Evolutionary conservation across 495 filamentous ascomycete species (phyloP).

Genomic region (Jackrogersella multiformis): DNA sequence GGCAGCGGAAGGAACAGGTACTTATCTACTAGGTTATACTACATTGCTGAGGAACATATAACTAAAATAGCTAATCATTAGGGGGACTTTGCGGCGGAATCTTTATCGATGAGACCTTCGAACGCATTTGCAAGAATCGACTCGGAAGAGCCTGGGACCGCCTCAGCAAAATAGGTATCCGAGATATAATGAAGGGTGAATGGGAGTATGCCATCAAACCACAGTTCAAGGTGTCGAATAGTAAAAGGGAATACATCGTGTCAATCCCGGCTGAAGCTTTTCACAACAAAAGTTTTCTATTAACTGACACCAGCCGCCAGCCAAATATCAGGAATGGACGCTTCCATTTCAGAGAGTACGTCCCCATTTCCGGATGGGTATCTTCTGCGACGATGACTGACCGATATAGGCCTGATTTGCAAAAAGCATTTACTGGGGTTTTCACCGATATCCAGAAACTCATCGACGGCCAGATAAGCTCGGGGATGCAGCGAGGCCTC

Average conservation of each 20-base stretch:
- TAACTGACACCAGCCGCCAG: conserved; percentile 20
- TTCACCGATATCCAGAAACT: conserved; percentile 11
- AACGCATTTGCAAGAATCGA: conserved; percentile 28
- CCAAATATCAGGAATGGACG: conserved; percentile 24
- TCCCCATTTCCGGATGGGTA: background rate
- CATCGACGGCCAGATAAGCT: conserved; percentile 12
- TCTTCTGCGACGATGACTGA: background rate
- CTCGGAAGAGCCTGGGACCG: conserved; percentile 22
- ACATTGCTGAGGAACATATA: background rate
- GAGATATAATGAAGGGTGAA: conserved; percentile 37
- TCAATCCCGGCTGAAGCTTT: conserved; percentile 28
- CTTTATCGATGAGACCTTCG: conserved; percentile 41
- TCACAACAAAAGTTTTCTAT: background rate
- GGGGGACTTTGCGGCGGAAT: conserved; percentile 38
- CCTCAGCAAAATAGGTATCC: conserved; percentile 20
- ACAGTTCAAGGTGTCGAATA: conserved; percentile 21
- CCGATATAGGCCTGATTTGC: background rate
- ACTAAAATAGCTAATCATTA: background rate
- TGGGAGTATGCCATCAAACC: conserved; percentile 43
- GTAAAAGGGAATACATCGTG: conserved; percentile 19
- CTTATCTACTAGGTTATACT: background rate
- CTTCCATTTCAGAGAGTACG: conserved; percentile 22
- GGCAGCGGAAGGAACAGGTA: conserved; percentile 38
- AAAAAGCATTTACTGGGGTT: conserved; percentile 5
- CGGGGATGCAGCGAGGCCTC: background rate